Evolutionary conservation across 257 asterid genomes (phyloP).

Genomic region (Schizonepeta tenuifolia): DNA sequence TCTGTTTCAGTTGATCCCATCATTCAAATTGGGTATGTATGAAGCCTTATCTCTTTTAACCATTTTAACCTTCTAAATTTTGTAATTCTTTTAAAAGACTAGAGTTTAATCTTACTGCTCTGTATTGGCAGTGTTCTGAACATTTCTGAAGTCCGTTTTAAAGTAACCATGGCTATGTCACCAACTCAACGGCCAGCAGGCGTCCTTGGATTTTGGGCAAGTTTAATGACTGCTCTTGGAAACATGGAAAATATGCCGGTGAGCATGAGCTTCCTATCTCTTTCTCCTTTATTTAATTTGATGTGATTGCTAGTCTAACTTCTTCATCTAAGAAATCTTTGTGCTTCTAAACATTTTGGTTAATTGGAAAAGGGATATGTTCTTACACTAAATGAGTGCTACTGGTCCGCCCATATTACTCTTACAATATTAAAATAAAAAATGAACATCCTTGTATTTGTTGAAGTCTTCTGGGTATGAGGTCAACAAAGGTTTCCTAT

Average conservation of each 20-base stretch:
- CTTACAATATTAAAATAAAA: not conserved
- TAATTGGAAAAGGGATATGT: not conserved
- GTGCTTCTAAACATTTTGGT: conserved; percentile 22
- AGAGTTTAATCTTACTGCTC: conserved; percentile 29
- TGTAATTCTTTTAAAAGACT: conserved; percentile 26
- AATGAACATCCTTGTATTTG: not conserved
- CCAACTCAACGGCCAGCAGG: conserved; percentile 99
- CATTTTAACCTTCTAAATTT: conserved; percentile 29
- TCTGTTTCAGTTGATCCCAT: conserved; percentile 97
- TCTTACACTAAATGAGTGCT: conserved; percentile 7
- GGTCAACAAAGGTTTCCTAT: conserved; percentile 16
- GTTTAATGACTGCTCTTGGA: conserved; percentile 99
- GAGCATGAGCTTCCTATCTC: conserved; percentile 43
- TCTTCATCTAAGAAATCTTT: conserved; percentile 22
- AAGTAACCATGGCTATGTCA: conserved; percentile 98
- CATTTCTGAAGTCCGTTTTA: conserved; percentile 90
- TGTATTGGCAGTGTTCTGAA: conserved; percentile 78
- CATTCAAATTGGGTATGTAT: conserved; percentile 82
- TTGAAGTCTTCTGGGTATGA: conserved; percentile 20
- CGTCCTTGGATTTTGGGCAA: conserved; percentile 99
- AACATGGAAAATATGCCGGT: conserved; percentile 99
- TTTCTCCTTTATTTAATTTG: conserved; percentile 17
- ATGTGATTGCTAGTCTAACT: conserved; percentile 11
- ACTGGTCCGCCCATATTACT: conserved; percentile 17
- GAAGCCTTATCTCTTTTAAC: conserved; percentile 24